Base-by-base conservation (phyloP, 2,329 filamentous ascomycete species). In the Penicillium sp. region DNA sequence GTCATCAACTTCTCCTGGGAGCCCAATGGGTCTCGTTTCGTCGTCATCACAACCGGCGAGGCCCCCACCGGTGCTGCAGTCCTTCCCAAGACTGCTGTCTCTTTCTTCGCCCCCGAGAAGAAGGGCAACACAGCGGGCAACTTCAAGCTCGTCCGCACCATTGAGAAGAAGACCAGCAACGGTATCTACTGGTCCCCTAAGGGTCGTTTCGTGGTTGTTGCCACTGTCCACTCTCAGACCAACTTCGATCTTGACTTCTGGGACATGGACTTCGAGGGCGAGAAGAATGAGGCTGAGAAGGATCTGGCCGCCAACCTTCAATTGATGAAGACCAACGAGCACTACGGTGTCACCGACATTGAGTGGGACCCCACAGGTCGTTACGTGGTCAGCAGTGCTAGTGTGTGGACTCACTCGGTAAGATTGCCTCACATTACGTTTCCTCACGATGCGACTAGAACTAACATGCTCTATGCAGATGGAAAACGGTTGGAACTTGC, bases 1-100 rank as follows among this genome's bases (percentile, higher is more conserved):
- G 93, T 98, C 60, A 95, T 98, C 75, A 98, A 98, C 78, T 98
- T 98, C 67, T 90, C 93, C 8, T 98, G 93, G 93, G 93, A 98
- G 68, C 93, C 93, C 54, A 96, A 96, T 76, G 93, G 93, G 53
- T 90, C 95, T 70, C 85, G 93, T 35, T 98, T 98, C 69, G 90
- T 96, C 57, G 85, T 96, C 66, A 98, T 98, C 74, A 96, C 90
- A 33, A 93, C 88, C 13, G 86, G 89, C 9, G 93, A 98, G 73
- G 83, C 87, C 3, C 77, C 84, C 36, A 82, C 83, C 35, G 82
- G 84, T 38, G 84, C 87, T 9, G 90, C 88, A 9, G 90, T 95
- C 6, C 81, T 87, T 4, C 90, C 93, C 55, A 98, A 98, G 80
- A 97, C 93, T 1, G 80, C 90, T 0, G 91, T 97, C 18, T 82